Percentiles rank a stretch among this genome's conserved stretches.
These are phyloP conservation scores for Trichosporon asahii DNA, from an alignment of 1,284 basidiomycete genomes.

Conservation along the genomic window DNA sequence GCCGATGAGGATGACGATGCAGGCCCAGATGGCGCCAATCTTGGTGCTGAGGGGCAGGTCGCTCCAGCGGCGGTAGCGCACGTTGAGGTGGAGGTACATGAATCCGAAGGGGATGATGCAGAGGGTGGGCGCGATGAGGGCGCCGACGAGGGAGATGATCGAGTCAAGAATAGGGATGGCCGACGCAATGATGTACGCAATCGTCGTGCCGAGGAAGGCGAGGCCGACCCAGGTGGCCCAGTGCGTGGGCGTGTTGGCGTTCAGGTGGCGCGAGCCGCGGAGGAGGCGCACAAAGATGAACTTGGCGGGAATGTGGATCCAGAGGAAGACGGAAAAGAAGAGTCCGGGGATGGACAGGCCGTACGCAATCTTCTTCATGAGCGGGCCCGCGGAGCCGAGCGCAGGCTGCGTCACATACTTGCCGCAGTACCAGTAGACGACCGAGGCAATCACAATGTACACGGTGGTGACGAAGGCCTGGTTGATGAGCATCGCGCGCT, in stretches of 20 bases:
- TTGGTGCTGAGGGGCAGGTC: background rate
- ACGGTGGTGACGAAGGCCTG: conserved; percentile 40
- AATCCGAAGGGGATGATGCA: conserved; percentile 31
- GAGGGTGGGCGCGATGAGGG: conserved; percentile 37
- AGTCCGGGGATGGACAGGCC: conserved; percentile 49
- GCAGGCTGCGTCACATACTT: conserved; percentile 48
- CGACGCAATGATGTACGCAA: conserved; percentile 39
- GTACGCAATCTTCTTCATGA: conserved; percentile 50
- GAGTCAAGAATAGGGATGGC: conserved; percentile 37
- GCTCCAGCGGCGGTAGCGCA: conserved; percentile 3
- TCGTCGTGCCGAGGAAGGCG: conserved; percentile 22
- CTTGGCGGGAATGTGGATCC: conserved; percentile 38
- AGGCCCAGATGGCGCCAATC: conserved; percentile 17
- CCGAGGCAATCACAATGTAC: conserved; percentile 37
- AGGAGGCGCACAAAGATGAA: conserved; percentile 39
- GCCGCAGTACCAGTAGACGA: conserved; percentile 41
- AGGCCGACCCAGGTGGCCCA: conserved; percentile 38
- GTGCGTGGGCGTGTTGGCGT: conserved; percentile 29
- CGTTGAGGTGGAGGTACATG: conserved; percentile 40
- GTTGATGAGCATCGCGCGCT: conserved; percentile 33
- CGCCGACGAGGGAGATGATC: conserved; percentile 39
- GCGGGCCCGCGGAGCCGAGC: conserved; percentile 44
- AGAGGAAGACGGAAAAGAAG: conserved; percentile 29
- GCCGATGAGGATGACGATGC: conserved; percentile 29
- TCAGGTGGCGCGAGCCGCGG: conserved; percentile 36